Conservation (phyloP, 108 stramenopile species). For the Ochromonas danica region DNA sequence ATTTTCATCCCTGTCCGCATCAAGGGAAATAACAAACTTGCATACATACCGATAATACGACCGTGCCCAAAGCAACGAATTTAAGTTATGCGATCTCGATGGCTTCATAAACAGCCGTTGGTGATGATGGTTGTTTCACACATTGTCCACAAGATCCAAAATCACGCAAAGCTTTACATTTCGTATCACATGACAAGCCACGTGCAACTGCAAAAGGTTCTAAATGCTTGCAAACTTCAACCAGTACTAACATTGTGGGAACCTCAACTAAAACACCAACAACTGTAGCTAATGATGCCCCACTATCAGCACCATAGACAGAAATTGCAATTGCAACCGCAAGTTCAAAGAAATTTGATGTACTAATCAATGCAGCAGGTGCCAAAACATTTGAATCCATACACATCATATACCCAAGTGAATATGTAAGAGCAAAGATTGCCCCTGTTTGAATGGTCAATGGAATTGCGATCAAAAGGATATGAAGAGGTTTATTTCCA, state of each 20-base stretch:
- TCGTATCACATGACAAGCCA: neutral
- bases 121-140: no score
- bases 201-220: neutral
- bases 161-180: neutral
- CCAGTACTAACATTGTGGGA: conserved; percentile 28
- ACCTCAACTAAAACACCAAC: conserved; percentile 35
- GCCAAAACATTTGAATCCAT: neutral
- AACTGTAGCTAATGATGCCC: conserved; percentile 30
- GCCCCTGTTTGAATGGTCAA: conserved; percentile 32
- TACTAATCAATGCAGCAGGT: conserved; percentile 23
- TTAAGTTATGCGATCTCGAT: no score
- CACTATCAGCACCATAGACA: neutral
- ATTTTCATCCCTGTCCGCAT: no score
- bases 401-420: neutral
- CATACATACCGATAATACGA: no score
- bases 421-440: neutral
- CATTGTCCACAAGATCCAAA: neutral
- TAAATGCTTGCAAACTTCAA: neutral
- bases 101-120: no score
- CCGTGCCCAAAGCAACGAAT: no score
- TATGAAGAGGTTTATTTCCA: neutral
- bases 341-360: conserved; percentile 39
- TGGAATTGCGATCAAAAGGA: conserved; percentile 24
- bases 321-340: conserved; percentile 32
- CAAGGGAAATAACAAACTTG: no score